These are phyloP conservation scores for Fusarium concolor DNA, from an alignment of 2,329 filamentous ascomycete genomes.

Conservation along the genomic window DNA sequence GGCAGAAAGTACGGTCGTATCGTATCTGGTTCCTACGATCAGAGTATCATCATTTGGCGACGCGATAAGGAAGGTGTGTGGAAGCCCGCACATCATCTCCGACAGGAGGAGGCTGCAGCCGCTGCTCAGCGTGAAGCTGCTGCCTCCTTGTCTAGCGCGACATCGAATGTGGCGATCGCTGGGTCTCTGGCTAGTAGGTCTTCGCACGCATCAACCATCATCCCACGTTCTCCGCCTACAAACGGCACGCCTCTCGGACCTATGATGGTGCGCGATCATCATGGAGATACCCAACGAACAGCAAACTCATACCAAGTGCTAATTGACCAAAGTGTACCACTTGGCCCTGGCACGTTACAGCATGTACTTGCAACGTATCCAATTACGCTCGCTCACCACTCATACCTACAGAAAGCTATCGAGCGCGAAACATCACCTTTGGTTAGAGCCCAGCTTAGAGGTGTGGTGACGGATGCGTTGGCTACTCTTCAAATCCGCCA, in stretches of 20 bases:
- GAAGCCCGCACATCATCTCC: slow-evolving; percentile 79
- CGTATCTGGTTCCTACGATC: slow-evolving; percentile 95
- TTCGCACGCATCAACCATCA: slow-evolving; percentile 11
- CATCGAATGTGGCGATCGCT: slow-evolving; percentile 27
- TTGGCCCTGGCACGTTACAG: slow-evolving; percentile 61
- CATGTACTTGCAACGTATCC: slow-evolving; percentile 61
- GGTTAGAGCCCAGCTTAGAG: slow-evolving; percentile 61
- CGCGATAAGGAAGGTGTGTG: slow-evolving; percentile 86
- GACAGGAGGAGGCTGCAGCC: slow-evolving; percentile 76
- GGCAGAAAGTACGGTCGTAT: slow-evolving; percentile 93
- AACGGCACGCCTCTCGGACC: slow-evolving; percentile 22
- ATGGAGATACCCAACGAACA: slow-evolving; percentile 47
- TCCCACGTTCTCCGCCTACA: slow-evolving; percentile 19
- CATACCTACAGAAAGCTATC: slow-evolving; percentile 63
- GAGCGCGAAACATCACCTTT: slow-evolving; percentile 63
- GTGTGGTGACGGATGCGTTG: slow-evolving; percentile 61
- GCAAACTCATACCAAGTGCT: slow-evolving; percentile 60
- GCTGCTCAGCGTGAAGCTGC: slow-evolving; percentile 56
- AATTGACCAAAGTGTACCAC: slow-evolving; percentile 65
- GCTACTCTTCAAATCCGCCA: slow-evolving; percentile 61
- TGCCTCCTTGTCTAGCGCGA: slow-evolving; percentile 22
- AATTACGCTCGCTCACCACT: slow-evolving; percentile 60
- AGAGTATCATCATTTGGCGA: slow-evolving; percentile 95
- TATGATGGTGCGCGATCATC: slow-evolving; percentile 42
- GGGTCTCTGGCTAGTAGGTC: slow-evolving; percentile 16